Percentiles rank a stretch among this genome's conserved stretches.
These are phyloP conservation scores for Diaporthe eres DNA, from an alignment of 2,329 filamentous ascomycete species.

Conservation along the genomic window DNA sequence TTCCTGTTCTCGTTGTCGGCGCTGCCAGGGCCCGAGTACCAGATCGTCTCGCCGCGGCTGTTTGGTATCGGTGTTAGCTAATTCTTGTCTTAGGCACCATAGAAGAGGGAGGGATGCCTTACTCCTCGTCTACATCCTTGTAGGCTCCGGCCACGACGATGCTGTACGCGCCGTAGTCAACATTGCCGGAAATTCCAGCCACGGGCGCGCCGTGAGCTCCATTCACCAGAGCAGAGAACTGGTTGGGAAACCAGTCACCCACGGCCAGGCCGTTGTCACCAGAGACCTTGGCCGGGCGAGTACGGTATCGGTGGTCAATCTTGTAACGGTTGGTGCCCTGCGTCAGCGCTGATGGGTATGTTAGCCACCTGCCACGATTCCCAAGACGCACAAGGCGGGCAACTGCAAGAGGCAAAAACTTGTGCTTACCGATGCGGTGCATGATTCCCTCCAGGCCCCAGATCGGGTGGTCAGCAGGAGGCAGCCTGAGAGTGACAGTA, in stretches of 20 bases:
- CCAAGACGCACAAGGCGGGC: not conserved
- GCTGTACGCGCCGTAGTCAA: conserved; percentile 63
- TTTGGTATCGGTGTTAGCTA: not conserved
- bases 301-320: conserved; percentile 42
- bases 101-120: not conserved
- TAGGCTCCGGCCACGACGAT: conserved; percentile 63
- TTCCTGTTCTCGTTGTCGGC: conserved; percentile 38
- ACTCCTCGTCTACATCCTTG: conserved; percentile 47
- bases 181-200: conserved; percentile 65
- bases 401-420: not conserved
- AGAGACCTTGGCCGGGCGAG: conserved; percentile 42
- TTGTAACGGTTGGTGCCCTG: not conserved
- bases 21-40: conserved; percentile 49
- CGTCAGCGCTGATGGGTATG: not conserved
- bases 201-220: conserved; percentile 66
- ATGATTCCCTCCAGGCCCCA: conserved; percentile 51
- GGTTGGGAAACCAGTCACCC: conserved; percentile 68
- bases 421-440: conserved; percentile 45
- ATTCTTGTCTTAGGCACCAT: not conserved
- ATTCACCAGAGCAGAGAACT: conserved; percentile 63
- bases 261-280: conserved; percentile 52
- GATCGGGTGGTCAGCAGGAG: conserved; percentile 47
- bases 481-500: conserved; percentile 33
- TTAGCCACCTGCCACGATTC: not conserved
- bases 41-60: conserved; percentile 44